These are phyloP conservation scores for Tetradesmus lagerheimii DNA, from an alignment of 139 green algal species.

Conservation along the genomic window DNA sequence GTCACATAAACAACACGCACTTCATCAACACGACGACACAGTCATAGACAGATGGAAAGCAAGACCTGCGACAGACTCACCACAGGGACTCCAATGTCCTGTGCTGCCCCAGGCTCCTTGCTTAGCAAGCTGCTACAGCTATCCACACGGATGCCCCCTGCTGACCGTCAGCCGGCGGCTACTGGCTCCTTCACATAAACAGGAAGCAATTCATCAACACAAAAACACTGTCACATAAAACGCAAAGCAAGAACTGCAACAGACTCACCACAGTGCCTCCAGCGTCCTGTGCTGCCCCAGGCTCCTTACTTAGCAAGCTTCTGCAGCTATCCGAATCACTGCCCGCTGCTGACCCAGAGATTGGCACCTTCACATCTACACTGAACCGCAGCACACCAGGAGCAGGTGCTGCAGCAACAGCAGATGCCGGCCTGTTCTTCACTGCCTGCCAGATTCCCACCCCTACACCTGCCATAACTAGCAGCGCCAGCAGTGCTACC, in stretches of 20 bases:
- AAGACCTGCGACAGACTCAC: background rate
- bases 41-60: background rate
- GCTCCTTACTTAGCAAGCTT: background rate
- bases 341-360: background rate
- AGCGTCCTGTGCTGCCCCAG: background rate
- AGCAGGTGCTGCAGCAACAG: background rate
- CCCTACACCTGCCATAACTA: background rate
- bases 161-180: too few species aligned
- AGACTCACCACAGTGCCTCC: background rate
- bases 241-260: background rate
- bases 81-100: too few species aligned
- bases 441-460: background rate
- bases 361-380: background rate
- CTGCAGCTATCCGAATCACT: background rate
- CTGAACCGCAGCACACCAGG: background rate
- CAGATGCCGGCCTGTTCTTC: background rate
- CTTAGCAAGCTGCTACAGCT: background rate
- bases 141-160: too few species aligned
- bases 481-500: background rate
- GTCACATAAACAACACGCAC: background rate
- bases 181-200: background rate
- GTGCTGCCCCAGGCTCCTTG: too few species aligned
- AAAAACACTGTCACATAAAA: too few species aligned
- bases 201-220: too few species aligned
- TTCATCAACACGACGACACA: too few species aligned